These are phyloP conservation scores for Tolypocladium pustulatum DNA, from an alignment of 2,329 filamentous ascomycete species.

Conservation along the genomic window DNA sequence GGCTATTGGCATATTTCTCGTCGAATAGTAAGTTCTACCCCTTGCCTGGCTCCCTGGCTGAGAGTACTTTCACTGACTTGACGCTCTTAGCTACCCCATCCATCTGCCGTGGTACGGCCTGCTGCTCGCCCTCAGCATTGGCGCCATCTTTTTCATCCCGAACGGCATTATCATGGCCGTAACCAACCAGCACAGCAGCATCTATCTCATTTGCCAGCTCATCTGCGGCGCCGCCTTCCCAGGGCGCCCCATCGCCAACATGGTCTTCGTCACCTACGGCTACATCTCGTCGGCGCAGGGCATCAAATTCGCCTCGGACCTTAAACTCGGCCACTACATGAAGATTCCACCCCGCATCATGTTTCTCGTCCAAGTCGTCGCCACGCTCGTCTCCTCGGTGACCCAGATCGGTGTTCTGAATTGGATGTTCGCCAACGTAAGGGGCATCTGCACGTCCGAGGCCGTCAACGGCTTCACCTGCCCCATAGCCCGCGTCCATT, in stretches of 20 bases:
- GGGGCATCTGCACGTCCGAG: conserved; percentile 63
- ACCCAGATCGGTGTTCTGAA: conserved; percentile 80
- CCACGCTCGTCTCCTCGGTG: conserved; percentile 64
- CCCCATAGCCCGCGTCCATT: conserved; percentile 77
- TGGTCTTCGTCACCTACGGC: conserved; percentile 88
- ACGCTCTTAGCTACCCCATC: conserved; percentile 55
- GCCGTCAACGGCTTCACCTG: conserved; percentile 86
- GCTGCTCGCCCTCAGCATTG: conserved; percentile 66
- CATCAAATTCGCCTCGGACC: conserved; percentile 77
- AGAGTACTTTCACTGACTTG: not conserved
- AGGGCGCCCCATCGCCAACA: conserved; percentile 78
- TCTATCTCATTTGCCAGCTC: conserved; percentile 78
- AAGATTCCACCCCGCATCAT: conserved; percentile 73
- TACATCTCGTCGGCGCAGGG: conserved; percentile 85
- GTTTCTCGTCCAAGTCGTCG: conserved; percentile 68
- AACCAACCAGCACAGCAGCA: conserved; percentile 79
- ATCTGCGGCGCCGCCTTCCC: conserved; percentile 76
- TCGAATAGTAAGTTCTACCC: conserved; percentile 59
- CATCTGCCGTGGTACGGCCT: conserved; percentile 82
- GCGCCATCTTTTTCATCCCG: conserved; percentile 74
- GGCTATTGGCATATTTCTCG: conserved; percentile 69
- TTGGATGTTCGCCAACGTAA: conserved; percentile 78
- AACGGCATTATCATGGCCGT: conserved; percentile 91
- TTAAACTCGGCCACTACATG: conserved; percentile 84
- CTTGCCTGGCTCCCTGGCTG: not conserved